These are phyloP conservation scores for Sarocladium oryzae DNA, from an alignment of 2,329 filamentous ascomycete genomes.

Conservation along the genomic window DNA sequence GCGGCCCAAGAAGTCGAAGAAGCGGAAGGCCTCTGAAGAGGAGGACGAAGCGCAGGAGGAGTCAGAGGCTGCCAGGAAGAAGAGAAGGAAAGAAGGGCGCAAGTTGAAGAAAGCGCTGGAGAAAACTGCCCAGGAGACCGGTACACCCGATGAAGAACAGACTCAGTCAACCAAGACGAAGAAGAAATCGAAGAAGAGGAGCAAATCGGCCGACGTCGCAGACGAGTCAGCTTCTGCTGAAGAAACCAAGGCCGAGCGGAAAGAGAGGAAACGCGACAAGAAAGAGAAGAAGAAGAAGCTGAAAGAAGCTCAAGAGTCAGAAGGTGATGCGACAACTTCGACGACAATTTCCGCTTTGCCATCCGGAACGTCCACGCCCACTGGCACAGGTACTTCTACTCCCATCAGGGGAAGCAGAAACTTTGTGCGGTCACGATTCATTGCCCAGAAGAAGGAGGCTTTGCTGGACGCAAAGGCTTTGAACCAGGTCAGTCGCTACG, in stretches of 20 bases:
- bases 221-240: constrained; percentile 9
- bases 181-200: constrained; percentile 14
- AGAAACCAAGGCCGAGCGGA: constrained; percentile 26
- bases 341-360: constrained; percentile 18
- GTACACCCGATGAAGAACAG: constrained; percentile 16
- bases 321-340: constrained; percentile 9
- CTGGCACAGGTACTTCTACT: constrained; percentile 38
- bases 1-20: constrained; percentile 42
- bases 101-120: constrained; percentile 27
- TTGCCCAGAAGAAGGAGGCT: constrained; percentile 81
- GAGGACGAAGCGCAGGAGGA: constrained; percentile 18
- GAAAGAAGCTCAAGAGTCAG: constrained; percentile 25
- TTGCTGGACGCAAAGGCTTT: constrained; percentile 74
- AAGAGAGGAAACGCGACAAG: constrained; percentile 34
- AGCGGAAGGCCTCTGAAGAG: constrained; percentile 34
- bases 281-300: constrained; percentile 46
- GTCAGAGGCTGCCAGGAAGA: constrained; percentile 15
- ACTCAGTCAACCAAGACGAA: constrained; percentile 16
- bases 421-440: constrained; percentile 72
- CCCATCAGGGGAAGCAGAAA: constrained; percentile 53
- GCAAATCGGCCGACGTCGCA: neutral
- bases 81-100: constrained; percentile 22
- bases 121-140: constrained; percentile 13
- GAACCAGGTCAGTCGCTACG: constrained; percentile 61
- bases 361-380: constrained; percentile 25